Conservation (phyloP, 192 early-diverging fungal genomes). For the Linnemannia schmuckeri region DNA sequence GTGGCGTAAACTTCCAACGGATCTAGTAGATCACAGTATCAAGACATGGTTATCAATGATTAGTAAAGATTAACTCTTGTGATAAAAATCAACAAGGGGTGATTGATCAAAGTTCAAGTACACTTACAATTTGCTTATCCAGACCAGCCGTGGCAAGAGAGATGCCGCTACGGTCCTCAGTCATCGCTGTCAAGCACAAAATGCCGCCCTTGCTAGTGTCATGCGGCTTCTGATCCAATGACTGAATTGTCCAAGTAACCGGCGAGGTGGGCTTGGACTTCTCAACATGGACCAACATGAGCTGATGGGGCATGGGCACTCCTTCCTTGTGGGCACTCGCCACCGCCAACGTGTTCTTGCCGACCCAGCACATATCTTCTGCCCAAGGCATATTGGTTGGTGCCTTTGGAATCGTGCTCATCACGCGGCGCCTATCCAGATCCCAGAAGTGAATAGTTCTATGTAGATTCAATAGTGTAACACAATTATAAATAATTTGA, state of each 20-base stretch:
- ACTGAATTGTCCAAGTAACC: constrained; percentile 25
- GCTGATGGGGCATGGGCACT: constrained; percentile 15
- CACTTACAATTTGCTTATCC: constrained; percentile 52
- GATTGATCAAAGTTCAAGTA: not conserved
- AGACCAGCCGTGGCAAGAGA: constrained; percentile 29
- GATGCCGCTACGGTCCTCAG: constrained; percentile 11
- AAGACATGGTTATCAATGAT: not conserved
- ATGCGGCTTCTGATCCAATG: constrained; percentile 29
- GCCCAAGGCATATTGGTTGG: constrained; percentile 37
- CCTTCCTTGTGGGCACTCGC: constrained; percentile 34
- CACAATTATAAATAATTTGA: not conserved
- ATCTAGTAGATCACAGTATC: constrained; percentile 14
- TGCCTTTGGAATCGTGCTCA: constrained; percentile 26
- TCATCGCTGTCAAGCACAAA: constrained; percentile 28
- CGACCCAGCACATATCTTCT: constrained; percentile 55
- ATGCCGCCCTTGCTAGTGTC: constrained; percentile 35
- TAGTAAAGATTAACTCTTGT: not conserved
- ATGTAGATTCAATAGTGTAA: not conserved
- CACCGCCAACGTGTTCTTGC: constrained; percentile 30
- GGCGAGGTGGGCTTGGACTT: constrained; percentile 3
- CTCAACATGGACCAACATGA: constrained; percentile 32
- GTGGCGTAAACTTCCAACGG: constrained; percentile 30
- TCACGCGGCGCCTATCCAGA: constrained; percentile 14
- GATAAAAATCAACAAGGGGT: no score
- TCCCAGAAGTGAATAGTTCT: constrained; percentile 54